Base-by-base conservation (phyloP, 495 filamentous ascomycete genomes). In the Tuber calosporum region DNA sequence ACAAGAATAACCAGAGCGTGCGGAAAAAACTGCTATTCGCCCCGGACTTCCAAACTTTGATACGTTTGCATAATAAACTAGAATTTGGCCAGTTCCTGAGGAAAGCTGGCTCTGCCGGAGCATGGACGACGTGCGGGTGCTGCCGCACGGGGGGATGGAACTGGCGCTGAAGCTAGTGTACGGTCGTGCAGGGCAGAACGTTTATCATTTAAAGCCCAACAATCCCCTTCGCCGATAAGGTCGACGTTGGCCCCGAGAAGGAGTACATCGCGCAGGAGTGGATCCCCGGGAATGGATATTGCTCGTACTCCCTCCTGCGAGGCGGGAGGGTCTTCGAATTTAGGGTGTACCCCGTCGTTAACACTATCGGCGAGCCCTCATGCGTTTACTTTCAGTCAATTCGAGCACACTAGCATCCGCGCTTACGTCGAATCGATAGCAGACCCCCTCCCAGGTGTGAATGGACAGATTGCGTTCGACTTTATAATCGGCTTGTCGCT, bases 31-130 rank as follows among this genome's bases (percentile, higher is more conserved):
- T 74, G 30, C 66, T 83, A 7, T 69, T 83, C 22, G 82, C 82
- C 13, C 76, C 80, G 0, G 53, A 62, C 15, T 79, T 72, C 38
- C n/a, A 69, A 6, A 72, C 67, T 0, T 62, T 83, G 1, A 38
- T 82, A 37, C 69, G 69, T 41, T 73, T 83, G 15, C 82, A 83
- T 40, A 83, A 82, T 69, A 83, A 83, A 43, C 82, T 75, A 72
- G 71, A 72, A n/a, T 83, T 83, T 67, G 42, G 66, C 0, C 72
- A 26, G 39, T 77, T 80, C 13, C 69, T 83, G 11, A 15, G 45
- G 2, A 19, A 43, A 8, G 71, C 73, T 11, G 80, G 80, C 71
- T 82, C 1, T 82, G 80, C 22, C 69, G 67, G 22, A 71, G 11
- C 41, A 67, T 40, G 3, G 62, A 62, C 0, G 80, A 80, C 36